Percentiles rank a stretch among this genome's conserved stretches.
Evolutionary conservation across 805 yeast species (phyloP).

Genomic region (Kodamaea laetipori): DNA sequence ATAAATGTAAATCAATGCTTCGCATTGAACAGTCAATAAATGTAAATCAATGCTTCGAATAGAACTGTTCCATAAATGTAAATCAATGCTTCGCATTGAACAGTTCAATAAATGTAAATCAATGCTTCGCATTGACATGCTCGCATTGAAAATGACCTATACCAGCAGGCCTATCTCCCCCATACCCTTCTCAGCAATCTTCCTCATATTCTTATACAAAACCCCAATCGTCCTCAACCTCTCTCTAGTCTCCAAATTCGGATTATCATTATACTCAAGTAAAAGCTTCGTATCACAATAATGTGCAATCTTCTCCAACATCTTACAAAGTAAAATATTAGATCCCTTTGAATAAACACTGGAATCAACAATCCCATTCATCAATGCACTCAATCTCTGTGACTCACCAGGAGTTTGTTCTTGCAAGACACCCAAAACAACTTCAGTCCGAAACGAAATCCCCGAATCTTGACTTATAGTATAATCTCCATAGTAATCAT

Average conservation of each 20-base stretch:
- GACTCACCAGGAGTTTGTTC: constrained; percentile 34
- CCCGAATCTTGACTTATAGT: constrained; percentile 54
- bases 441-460: constrained; percentile 70
- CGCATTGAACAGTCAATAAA: no score
- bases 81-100: no score
- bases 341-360: constrained; percentile 28
- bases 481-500: constrained; percentile 73
- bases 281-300: constrained; percentile 24
- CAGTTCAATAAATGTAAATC: neutral
- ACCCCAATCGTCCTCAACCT: constrained; percentile 24
- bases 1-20: no score
- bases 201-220: constrained; percentile 28
- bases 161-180: no score
- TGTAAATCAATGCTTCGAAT: no score
- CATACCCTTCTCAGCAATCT: constrained; percentile 22
- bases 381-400: constrained; percentile 35
- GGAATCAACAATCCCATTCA: constrained; percentile 55
- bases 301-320: constrained; percentile 31
- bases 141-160: no score
- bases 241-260: constrained; percentile 18
- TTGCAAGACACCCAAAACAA: constrained; percentile 67
- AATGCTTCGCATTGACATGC: no score
- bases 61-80: no score
- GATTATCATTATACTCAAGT: constrained; percentile 22
- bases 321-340: constrained; percentile 29